phyloP scores from a whole-genome alignment of 306 rosid genomes.

The Carpinus viminea region DNA sequence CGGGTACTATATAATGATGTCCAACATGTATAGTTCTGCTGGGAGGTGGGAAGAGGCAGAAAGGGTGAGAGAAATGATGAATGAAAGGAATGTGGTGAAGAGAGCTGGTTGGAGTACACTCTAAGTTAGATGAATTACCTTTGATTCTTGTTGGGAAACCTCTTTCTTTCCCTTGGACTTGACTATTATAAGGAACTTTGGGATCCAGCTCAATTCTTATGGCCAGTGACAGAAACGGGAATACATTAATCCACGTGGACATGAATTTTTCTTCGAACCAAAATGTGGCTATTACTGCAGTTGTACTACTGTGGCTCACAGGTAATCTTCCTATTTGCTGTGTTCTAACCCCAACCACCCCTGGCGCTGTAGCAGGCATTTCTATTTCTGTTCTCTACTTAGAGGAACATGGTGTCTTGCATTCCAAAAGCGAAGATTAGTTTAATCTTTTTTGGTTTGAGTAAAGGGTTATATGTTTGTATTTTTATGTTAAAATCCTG shows the following conservation, averaged over 20 bases:
- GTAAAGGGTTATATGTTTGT: background rate
- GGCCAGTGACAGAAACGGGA: background rate
- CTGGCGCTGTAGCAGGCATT: background rate
- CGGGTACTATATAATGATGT: conserved; percentile 63
- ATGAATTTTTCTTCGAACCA: background rate
- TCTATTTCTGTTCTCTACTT: background rate
- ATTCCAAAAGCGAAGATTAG: background rate
- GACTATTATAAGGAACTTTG: background rate
- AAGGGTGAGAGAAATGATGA: conserved; percentile 60
- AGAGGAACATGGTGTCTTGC: background rate
- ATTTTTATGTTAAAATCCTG: background rate
- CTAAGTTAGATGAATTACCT: conserved; percentile 8
- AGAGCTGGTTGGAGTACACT: conserved; percentile 66
- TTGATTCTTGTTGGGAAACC: conserved; percentile 9
- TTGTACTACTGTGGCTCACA: background rate
- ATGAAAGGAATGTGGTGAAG: conserved; percentile 53
- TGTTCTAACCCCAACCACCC: background rate
- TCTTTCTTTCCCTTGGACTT: background rate
- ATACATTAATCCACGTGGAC: background rate
- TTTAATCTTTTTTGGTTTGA: background rate
- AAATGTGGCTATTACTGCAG: conserved; percentile 6
- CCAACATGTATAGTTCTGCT: conserved; percentile 62
- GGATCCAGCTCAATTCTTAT: background rate
- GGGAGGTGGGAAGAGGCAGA: conserved; percentile 86
- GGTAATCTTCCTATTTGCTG: background rate